Conservation (phyloP, 129 eudicot species). For the Heracleum sosnowskyi region DNA sequence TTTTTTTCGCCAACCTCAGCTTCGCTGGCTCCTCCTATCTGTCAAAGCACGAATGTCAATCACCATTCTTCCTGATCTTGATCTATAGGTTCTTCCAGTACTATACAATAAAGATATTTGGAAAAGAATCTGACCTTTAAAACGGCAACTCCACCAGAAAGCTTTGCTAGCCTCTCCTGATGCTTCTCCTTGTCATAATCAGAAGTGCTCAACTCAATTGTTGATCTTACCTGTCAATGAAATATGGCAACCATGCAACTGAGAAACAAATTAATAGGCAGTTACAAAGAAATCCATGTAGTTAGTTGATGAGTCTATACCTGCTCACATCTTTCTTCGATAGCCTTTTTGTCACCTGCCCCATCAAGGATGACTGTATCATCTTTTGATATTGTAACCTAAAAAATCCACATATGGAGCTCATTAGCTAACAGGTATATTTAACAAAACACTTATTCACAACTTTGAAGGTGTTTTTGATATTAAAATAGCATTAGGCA, state of each 20-base stretch:
- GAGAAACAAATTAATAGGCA: not conserved
- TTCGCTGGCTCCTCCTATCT: constrained; percentile 96
- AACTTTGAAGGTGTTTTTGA: not conserved
- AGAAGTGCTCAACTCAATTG: constrained; percentile 59
- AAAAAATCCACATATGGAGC: not conserved
- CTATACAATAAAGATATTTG: not conserved
- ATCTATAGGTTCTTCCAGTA: not conserved
- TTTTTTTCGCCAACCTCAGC: constrained; percentile 83
- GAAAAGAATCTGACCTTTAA: not conserved
- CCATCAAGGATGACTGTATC: constrained; percentile 87
- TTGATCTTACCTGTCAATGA: constrained; percentile 54
- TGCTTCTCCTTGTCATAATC: constrained; percentile 82
- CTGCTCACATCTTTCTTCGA: constrained; percentile 83
- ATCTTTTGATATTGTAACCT: constrained; percentile 76
- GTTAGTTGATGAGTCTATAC: constrained; percentile 9
- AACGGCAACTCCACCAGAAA: not conserved
- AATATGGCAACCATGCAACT: too few species aligned
- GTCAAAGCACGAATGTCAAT: not conserved
- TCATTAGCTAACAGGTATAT: not conserved
- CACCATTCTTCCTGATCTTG: not conserved
- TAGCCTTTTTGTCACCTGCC: constrained; percentile 71
- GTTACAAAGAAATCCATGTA: not conserved
- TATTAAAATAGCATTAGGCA: not conserved
- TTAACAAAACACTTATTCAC: too few species aligned
- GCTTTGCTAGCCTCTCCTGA: constrained; percentile 45